Evolutionary conservation across 83 land plant species (phyloP).

Genomic region (Thuja plicata): DNA sequence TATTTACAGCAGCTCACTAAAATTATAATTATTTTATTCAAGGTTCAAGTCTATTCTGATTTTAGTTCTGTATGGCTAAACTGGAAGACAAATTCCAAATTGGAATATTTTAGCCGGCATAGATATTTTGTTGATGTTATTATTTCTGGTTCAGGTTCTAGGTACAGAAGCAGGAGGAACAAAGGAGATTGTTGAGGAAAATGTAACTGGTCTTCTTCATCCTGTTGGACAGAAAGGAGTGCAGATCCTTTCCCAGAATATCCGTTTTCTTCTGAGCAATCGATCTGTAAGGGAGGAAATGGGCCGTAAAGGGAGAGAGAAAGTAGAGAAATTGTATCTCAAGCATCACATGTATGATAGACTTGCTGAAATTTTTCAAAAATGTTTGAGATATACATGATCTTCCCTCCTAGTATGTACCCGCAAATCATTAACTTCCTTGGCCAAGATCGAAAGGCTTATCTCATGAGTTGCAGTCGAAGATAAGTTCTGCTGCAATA

Average conservation of each 20-base stretch:
- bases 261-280: conserved; percentile 44
- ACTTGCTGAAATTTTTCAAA: conserved; percentile 42
- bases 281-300: conserved; percentile 43
- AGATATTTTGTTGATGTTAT: not conserved
- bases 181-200: conserved; percentile 66
- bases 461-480: not conserved
- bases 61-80: not conserved
- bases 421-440: not conserved
- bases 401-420: not conserved
- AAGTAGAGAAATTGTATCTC: conserved; percentile 58
- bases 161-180: conserved; percentile 90
- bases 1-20: not conserved
- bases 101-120: not conserved
- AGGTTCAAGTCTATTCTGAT: not conserved
- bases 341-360: conserved; percentile 63
- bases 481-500: not conserved
- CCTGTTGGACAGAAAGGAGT: conserved; percentile 64
- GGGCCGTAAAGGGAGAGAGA: conserved; percentile 63
- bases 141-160: conserved; percentile 49
- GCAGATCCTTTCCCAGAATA: conserved; percentile 49
- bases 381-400: conserved; percentile 56
- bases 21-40: conserved; percentile 3
- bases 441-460: not conserved
- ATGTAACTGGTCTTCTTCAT: conserved; percentile 74
- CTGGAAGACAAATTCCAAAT: not conserved